Evolutionary conservation across 352 stramenopile genomes (phyloP).

Genomic region (Thalassiosira hispida): DNA sequence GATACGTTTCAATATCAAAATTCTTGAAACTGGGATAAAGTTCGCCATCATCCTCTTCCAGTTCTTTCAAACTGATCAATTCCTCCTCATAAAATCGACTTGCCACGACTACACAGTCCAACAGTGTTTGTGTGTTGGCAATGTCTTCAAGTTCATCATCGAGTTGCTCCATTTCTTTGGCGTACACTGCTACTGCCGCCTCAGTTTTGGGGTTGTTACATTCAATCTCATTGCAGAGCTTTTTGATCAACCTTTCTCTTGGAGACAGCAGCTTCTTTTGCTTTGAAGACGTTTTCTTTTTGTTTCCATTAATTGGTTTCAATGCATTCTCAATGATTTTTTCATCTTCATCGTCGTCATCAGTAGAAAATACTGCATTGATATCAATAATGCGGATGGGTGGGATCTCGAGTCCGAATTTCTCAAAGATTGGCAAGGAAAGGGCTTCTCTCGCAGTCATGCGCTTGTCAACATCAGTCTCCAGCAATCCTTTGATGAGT

Average conservation of each 20-base stretch:
- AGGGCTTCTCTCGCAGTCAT: constrained; percentile 66
- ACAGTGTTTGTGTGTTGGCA: constrained; percentile 56
- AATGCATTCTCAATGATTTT: constrained; percentile 21
- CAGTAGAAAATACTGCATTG: constrained; percentile 50
- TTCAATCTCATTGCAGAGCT: constrained; percentile 66
- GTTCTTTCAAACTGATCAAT: constrained; percentile 57
- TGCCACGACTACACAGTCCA: constrained; percentile 78
- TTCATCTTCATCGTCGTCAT: constrained; percentile 50
- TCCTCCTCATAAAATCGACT: constrained; percentile 78
- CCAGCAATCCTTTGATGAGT: constrained; percentile 68
- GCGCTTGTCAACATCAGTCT: constrained; percentile 60
- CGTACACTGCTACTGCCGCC: constrained; percentile 63
- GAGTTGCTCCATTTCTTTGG: constrained; percentile 67
- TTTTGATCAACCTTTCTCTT: constrained; percentile 59
- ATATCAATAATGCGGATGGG: constrained; percentile 52
- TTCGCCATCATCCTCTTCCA: constrained; percentile 58
- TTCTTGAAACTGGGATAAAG: constrained; percentile 49
- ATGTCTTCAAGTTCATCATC: constrained; percentile 74
- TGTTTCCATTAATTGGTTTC: constrained; percentile 30
- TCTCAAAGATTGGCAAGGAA: constrained; percentile 66
- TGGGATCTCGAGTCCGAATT: constrained; percentile 63
- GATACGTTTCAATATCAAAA: constrained; percentile 66
- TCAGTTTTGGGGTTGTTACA: constrained; percentile 70
- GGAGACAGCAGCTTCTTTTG: constrained; percentile 41
- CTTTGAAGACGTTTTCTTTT: constrained; percentile 32